Conservation (phyloP, 2,329 filamentous ascomycete species). For the Pezicula carpinea region DNA sequence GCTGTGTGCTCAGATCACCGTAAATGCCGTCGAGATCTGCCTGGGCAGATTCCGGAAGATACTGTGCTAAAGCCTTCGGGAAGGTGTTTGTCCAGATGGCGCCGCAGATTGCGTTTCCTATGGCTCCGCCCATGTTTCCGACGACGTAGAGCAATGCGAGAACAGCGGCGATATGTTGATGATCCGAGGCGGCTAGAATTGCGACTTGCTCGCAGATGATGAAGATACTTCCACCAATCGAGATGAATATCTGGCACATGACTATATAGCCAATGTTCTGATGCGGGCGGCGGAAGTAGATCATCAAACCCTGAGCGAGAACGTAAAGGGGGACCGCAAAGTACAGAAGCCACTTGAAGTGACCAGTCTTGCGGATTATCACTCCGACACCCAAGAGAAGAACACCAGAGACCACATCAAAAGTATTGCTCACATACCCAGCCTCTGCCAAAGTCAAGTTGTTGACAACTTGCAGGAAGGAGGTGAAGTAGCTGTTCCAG, state of each 20-base stretch:
- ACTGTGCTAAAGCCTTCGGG: conserved; percentile 42
- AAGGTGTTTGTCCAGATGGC: conserved; percentile 63
- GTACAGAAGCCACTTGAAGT: conserved; percentile 18
- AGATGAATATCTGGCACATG: conserved; percentile 56
- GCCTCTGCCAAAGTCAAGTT: conserved; percentile 20
- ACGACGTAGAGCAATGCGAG: conserved; percentile 57
- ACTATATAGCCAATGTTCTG: conserved; percentile 48
- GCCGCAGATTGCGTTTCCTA: conserved; percentile 55
- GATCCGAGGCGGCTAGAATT: conserved; percentile 48
- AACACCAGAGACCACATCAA: conserved; percentile 49
- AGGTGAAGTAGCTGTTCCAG: conserved; percentile 51
- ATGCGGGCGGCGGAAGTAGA: conserved; percentile 49
- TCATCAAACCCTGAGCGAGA: conserved; percentile 51
- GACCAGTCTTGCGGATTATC: conserved; percentile 29
- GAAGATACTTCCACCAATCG: conserved; percentile 50
- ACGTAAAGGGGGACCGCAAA: conserved; percentile 28
- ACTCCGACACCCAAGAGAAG: conserved; percentile 51
- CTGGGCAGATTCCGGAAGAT: conserved; percentile 41
- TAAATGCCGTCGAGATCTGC: conserved; percentile 45
- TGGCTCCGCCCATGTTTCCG: conserved; percentile 53
- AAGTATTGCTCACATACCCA: conserved; percentile 30
- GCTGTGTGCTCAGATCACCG: conserved; percentile 45
- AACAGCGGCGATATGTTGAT: conserved; percentile 55
- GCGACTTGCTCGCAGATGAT: conserved; percentile 56
- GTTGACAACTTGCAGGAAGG: conserved; percentile 53